phyloP scores from a whole-genome alignment of 805 yeast species.

The Nakazawaea laoshanensis region DNA sequence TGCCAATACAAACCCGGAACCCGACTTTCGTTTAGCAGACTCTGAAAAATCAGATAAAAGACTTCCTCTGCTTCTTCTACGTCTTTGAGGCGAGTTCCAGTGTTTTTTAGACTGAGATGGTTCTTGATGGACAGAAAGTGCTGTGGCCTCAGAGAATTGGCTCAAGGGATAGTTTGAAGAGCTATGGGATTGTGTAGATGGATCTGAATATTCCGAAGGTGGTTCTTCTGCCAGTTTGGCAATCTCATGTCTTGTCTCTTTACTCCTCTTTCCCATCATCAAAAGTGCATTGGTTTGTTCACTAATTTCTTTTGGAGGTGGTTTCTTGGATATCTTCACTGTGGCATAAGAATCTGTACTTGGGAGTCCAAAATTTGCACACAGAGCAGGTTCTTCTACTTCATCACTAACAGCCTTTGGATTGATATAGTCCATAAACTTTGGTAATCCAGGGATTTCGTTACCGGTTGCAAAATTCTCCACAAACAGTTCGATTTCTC shows the following conservation, averaged over 20 bases:
- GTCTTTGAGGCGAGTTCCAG: conserved; percentile 36
- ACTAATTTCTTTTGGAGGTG: conserved; percentile 21
- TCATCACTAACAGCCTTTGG: background rate
- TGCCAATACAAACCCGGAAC: background rate
- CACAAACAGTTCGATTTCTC: conserved; percentile 50
- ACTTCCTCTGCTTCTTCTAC: conserved; percentile 18
- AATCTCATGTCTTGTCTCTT: conserved; percentile 21
- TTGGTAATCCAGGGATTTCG: conserved; percentile 48
- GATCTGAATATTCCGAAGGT: conserved; percentile 5
- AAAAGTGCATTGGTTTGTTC: conserved; percentile 16
- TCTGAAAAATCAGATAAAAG: background rate
- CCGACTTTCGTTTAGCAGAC: background rate
- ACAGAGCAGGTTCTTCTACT: conserved; percentile 1
- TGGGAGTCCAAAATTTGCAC: background rate
- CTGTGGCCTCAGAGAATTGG: conserved; percentile 19
- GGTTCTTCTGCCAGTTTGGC: conserved; percentile 16
- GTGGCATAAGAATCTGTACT: conserved; percentile 14
- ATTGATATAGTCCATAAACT: conserved; percentile 50
- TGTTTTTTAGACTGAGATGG: conserved; percentile 11
- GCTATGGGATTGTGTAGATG: conserved; percentile 14
- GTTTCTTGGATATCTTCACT: conserved; percentile 13
- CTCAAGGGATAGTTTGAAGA: conserved; percentile 17
- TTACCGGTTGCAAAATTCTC: conserved; percentile 56
- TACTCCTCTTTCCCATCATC: conserved; percentile 19
- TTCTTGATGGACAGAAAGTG: conserved; percentile 17